phyloP scores from a whole-genome alignment of 2,329 filamentous ascomycete species.

The Ilyonectria sp. region DNA sequence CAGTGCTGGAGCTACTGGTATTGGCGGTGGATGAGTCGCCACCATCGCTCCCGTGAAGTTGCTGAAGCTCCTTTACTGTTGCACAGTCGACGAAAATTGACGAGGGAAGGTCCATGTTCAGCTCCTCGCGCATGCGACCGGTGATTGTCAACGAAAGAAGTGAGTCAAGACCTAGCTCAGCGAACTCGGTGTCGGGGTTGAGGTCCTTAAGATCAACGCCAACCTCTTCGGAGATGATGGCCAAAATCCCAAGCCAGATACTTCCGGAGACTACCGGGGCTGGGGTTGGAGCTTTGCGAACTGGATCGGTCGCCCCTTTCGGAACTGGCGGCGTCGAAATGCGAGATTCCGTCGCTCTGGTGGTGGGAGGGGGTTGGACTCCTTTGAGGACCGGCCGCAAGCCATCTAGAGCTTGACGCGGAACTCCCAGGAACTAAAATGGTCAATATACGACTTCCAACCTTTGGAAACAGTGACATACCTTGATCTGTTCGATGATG shows the following conservation, averaged over 20 bases:
- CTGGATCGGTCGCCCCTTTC: background rate
- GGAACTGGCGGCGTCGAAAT: background rate
- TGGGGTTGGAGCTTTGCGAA: slow-evolving; percentile 47
- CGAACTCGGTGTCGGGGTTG: slow-evolving; percentile 66
- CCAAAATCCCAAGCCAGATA: slow-evolving; percentile 41
- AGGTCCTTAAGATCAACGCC: slow-evolving; percentile 78
- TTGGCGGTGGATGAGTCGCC: slow-evolving; percentile 73
- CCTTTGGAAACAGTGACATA: background rate
- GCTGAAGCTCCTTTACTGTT: slow-evolving; percentile 36
- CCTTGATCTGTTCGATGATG: slow-evolving; percentile 69
- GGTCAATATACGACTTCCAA: background rate
- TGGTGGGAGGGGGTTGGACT: background rate
- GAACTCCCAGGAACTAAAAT: slow-evolving; percentile 31
- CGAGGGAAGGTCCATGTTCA: slow-evolving; percentile 65
- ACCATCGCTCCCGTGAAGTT: slow-evolving; percentile 9
- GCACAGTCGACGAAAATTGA: slow-evolving; percentile 50
- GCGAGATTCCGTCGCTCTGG: background rate
- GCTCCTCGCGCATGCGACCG: slow-evolving; percentile 68
- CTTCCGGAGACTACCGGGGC: slow-evolving; percentile 16
- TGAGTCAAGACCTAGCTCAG: slow-evolving; percentile 72
- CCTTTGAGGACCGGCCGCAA: slow-evolving; percentile 22
- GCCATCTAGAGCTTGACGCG: slow-evolving; percentile 33
- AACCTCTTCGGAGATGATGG: slow-evolving; percentile 75
- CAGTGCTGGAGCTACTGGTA: slow-evolving; percentile 75
- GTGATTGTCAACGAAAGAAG: slow-evolving; percentile 71